phyloP scores from a whole-genome alignment of 441 rosid genomes.

The Arabidopsis lyrata region DNA sequence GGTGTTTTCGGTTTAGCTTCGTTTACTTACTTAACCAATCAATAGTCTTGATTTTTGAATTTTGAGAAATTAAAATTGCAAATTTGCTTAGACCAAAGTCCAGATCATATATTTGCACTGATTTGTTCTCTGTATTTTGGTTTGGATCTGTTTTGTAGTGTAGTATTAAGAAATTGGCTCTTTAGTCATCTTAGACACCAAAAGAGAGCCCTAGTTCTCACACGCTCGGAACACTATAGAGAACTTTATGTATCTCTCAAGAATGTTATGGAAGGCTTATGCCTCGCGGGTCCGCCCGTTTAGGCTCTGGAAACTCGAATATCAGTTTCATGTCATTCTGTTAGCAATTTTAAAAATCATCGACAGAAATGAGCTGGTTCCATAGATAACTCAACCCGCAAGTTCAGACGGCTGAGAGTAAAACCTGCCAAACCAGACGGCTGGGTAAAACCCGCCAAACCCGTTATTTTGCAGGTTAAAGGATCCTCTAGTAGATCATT shows the following conservation, averaged over 20 bases:
- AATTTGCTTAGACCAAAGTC: neutral
- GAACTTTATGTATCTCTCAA: too few relatives aligned
- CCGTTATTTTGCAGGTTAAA: neutral
- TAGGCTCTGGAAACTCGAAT: too few relatives aligned
- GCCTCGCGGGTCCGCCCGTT: too few relatives aligned
- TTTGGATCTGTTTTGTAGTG: neutral
- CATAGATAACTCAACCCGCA: neutral
- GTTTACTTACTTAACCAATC: neutral
- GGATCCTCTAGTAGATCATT: neutral
- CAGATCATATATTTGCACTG: too few relatives aligned
- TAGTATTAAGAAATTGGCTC: neutral
- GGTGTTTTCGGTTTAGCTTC: constrained; percentile 8
- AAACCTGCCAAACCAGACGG: neutral
- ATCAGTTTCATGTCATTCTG: too few relatives aligned
- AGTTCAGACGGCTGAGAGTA: neutral
- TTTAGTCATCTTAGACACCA: neutral
- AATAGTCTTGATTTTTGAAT: neutral
- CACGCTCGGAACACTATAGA: too few relatives aligned
- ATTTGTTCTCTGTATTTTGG: too few relatives aligned
- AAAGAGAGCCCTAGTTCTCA: neutral
- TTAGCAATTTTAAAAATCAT: neutral
- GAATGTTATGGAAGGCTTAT: too few relatives aligned
- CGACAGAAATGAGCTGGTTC: neutral
- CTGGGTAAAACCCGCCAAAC: neutral
- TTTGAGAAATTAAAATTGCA: constrained; percentile 3